Conservation (phyloP, 2,329 filamentous ascomycete species). For the Pyricularia pennisetigena region DNA sequence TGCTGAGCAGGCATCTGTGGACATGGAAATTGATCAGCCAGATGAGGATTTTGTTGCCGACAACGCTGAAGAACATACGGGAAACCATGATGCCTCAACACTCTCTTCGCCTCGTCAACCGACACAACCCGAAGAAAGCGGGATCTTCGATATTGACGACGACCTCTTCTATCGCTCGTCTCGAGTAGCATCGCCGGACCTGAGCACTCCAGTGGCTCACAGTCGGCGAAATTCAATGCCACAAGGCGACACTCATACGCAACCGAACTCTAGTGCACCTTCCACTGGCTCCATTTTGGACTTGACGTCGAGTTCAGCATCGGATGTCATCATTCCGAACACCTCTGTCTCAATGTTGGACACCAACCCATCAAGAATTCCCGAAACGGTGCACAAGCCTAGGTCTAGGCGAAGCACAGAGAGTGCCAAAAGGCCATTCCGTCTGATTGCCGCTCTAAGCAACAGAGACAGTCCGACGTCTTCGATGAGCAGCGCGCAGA, state of each 20-base stretch:
- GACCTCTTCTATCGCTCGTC: neutral
- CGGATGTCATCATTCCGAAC: constrained; percentile 3
- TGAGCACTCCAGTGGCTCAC: neutral
- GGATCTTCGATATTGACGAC: neutral
- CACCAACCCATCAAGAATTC: neutral
- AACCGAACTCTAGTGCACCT: neutral
- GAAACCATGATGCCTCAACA: too few relatives aligned
- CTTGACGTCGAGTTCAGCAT: neutral
- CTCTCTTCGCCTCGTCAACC: neutral
- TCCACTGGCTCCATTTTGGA: neutral
- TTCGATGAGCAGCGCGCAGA: neutral
- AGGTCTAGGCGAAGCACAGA: neutral
- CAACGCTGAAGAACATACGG: neutral
- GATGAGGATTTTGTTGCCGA: neutral
- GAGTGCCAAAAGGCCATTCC: neutral
- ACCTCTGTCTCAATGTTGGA: neutral
- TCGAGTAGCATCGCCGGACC: neutral
- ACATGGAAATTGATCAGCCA: neutral
- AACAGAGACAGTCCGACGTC: neutral
- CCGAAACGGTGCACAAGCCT: constrained; percentile 3
- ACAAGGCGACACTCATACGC: neutral
- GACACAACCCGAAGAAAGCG: neutral
- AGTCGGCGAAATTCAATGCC: neutral
- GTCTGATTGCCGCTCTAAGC: neutral
- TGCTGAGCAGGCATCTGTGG: neutral